phyloP scores from a whole-genome alignment of 1,139 yeast genomes.

The Insectozyma bohioensis region DNA sequence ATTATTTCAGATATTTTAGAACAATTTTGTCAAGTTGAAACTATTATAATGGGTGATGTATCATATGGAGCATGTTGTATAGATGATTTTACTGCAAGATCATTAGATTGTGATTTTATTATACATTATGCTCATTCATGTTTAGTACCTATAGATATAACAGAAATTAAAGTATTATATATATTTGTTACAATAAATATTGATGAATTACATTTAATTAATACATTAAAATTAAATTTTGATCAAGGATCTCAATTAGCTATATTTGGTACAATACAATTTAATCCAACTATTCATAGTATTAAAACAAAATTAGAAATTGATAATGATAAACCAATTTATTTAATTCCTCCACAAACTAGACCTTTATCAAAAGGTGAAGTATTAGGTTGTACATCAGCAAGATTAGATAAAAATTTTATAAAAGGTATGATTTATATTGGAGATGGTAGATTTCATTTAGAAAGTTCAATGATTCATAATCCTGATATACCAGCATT shows the following conservation, averaged over 20 bases:
- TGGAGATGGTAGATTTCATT: slow-evolving; percentile 96
- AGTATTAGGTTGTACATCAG: slow-evolving; percentile 94
- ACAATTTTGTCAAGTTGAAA: slow-evolving; percentile 85
- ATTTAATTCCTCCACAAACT: slow-evolving; percentile 83
- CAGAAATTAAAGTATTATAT: slow-evolving; percentile 84
- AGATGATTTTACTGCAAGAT: slow-evolving; percentile 92
- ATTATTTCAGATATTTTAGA: slow-evolving; percentile 86
- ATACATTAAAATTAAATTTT: slow-evolving; percentile 74
- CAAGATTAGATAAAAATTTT: slow-evolving; percentile 62
- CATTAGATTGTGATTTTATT: slow-evolving; percentile 89
- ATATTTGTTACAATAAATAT: slow-evolving; percentile 94
- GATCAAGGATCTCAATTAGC: slow-evolving; percentile 63
- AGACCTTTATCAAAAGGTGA: slow-evolving; percentile 95
- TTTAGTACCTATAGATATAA: slow-evolving; percentile 90
- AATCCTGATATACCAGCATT: slow-evolving; percentile 91
- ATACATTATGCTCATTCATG: slow-evolving; percentile 98
- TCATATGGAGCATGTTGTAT: slow-evolving; percentile 99
- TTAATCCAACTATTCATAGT: slow-evolving; percentile 90
- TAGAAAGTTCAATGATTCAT: slow-evolving; percentile 96
- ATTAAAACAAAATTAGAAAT: slow-evolving; percentile 58
- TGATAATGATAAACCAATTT: slow-evolving; percentile 52
- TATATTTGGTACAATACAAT: slow-evolving; percentile 92
- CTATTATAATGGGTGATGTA: slow-evolving; percentile 97
- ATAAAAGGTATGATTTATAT: slow-evolving; percentile 82
- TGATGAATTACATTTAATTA: slow-evolving; percentile 77